phyloP scores from a whole-genome alignment of 495 filamentous ascomycete genomes.

The Geopyxis carbonaria region DNA sequence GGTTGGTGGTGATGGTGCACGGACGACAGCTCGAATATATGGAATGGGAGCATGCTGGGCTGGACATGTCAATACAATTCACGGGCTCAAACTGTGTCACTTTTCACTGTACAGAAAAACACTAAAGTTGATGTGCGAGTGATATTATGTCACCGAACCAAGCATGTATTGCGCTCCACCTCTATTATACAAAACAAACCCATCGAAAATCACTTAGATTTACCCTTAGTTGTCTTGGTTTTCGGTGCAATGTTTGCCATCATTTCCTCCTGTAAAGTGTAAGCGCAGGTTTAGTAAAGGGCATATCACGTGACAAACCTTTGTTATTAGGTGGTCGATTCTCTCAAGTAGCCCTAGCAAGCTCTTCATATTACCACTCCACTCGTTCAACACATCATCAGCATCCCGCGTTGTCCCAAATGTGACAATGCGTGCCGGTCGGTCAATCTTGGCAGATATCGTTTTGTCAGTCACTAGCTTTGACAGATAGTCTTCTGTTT shows the following conservation, averaged over 20 bases:
- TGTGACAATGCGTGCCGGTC: conserved; percentile 75
- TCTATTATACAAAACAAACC: conserved; percentile 20
- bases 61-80: no score
- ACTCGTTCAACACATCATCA: conserved; percentile 96
- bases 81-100: no score
- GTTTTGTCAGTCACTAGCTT: conserved; percentile 92
- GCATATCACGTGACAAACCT: conserved; percentile 28
- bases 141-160: no score
- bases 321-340: conserved; percentile 95
- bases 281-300: conserved; percentile 4
- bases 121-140: no score
- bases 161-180: no score
- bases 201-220: conserved; percentile 4
- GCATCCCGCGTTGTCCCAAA: conserved; percentile 87
- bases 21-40: no score
- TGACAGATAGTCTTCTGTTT: conserved; percentile 95
- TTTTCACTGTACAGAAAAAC: no score
- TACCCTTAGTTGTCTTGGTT: conserved; percentile 27
- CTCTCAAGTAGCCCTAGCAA: conserved; percentile 79
- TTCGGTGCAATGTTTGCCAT: conserved; percentile 86
- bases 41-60: no score
- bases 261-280: conserved; percentile 63
- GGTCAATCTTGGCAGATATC: conserved; percentile 92
- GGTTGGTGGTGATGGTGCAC: no score
- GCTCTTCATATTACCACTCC: conserved; percentile 98